phyloP scores from a whole-genome alignment of 768 basidiomycete genomes.

The Rhizopogon rudus region DNA sequence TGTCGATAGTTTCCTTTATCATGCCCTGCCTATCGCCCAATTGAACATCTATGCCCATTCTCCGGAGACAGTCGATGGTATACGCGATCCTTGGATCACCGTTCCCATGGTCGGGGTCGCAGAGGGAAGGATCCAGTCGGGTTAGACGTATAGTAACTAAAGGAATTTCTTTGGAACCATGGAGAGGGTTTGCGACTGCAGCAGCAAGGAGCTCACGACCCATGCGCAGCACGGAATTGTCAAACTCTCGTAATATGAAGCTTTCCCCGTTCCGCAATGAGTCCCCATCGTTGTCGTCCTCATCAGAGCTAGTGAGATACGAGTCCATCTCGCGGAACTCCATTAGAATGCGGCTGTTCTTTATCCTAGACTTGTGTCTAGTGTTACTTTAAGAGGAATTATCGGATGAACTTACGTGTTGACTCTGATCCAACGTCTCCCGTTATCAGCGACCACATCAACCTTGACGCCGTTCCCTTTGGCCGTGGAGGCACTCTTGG shows the following conservation, averaged over 20 bases:
- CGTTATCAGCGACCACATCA: slow-evolving; percentile 74
- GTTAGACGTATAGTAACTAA: slow-evolving; percentile 62
- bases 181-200: slow-evolving; percentile 50
- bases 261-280: not conserved
- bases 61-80: slow-evolving; percentile 50
- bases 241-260: slow-evolving; percentile 48
- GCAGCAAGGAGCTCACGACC: slow-evolving; percentile 64
- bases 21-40: slow-evolving; percentile 50
- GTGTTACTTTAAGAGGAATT: not conserved
- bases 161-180: slow-evolving; percentile 30
- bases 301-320: slow-evolving; percentile 52
- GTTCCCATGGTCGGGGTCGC: slow-evolving; percentile 18
- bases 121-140: slow-evolving; percentile 48
- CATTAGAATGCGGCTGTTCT: slow-evolving; percentile 67
- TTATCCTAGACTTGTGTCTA: slow-evolving; percentile 48
- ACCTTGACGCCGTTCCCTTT: slow-evolving; percentile 53
- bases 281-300: slow-evolving; percentile 40
- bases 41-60: slow-evolving; percentile 63
- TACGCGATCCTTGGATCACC: slow-evolving; percentile 53
- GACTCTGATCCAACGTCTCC: slow-evolving; percentile 75
- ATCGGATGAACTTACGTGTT: slow-evolving; percentile 63
- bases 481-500: slow-evolving; percentile 3
- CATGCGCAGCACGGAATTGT: slow-evolving; percentile 72
- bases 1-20: slow-evolving; percentile 4
- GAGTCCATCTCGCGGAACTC: slow-evolving; percentile 87